Base-by-base conservation (phyloP, 805 yeast species). In the Yueomyces sinensis region DNA sequence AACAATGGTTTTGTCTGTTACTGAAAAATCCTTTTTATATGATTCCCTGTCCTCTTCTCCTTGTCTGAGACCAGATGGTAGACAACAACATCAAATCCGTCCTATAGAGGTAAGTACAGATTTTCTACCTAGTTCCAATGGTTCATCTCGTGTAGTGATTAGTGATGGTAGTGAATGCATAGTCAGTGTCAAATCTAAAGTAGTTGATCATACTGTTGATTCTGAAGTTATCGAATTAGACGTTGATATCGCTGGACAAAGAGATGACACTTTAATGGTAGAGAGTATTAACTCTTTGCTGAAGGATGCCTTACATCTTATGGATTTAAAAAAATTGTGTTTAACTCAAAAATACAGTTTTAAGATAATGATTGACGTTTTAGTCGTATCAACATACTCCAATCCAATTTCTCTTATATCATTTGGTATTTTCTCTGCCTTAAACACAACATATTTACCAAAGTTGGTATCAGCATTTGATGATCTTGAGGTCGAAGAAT, bases 81-180 rank as follows among this genome's bases (percentile, higher is more conserved):
- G 98, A 47, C 59, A 65, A 6, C 64, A 64, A 13, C 62, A 68
- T 38, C 95, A 86, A 54, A 81, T 82, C 50, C 68, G 96, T 43
- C 95, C 96, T 0, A 58, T 91, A 32, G 93, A 84, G 49, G 82
- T 94, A 3, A 74, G 74, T 13, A 74, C 82, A 6, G 78, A 78
- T 33, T 80, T 89, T 46, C 64, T 91, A 39, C 91, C 94, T 1
- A 72, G 77, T 34, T 81, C 95, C 3, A 83, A 89, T 58, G 98
- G 98, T 13, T 86, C 96, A 2, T 80, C 96, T 0, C 70, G 94
- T 59, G 72, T 89, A 15, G 69, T 86, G 42, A 70, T 84, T 24
- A 69, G 81, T 32, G 97, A 89, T 56, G 97, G 98, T 17, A 74
- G 84, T 41, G 97, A 91, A 58, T 84, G 95, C 47, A 78, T 91